phyloP scores from a whole-genome alignment of 306 rosid species.

The Quercus glauca region DNA sequence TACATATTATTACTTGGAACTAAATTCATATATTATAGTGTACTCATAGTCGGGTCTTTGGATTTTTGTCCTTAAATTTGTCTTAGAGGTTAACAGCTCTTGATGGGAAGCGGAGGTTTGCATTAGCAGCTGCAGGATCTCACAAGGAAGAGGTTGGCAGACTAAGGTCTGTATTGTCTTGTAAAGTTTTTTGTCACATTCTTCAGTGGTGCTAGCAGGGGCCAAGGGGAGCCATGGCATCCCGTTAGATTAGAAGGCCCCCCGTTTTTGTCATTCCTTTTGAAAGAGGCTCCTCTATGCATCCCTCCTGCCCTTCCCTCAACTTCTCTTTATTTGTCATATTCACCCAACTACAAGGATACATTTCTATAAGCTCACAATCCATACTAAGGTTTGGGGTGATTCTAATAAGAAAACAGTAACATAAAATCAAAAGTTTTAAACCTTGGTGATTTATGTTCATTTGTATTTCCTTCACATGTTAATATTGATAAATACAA shows the following conservation, averaged over 20 bases:
- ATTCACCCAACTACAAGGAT: too few relatives aligned
- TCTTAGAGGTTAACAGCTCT: conserved; percentile 88
- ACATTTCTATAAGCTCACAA: too few relatives aligned
- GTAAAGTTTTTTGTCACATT: conserved; percentile 19
- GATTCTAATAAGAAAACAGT: not conserved
- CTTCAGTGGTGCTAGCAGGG: conserved; percentile 12
- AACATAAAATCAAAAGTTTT: not conserved
- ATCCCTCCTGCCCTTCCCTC: not conserved
- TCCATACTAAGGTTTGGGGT: not conserved
- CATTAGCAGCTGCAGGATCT: conserved; percentile 90
- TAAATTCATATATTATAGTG: not conserved
- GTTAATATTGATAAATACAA: not conserved
- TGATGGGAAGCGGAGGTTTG: conserved; percentile 95
- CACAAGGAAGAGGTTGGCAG: conserved; percentile 95
- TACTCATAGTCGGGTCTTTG: conserved; percentile 1
- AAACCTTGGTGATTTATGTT: not conserved
- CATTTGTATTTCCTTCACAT: not conserved
- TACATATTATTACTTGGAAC: not conserved
- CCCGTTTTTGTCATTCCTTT: not conserved
- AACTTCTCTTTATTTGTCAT: not conserved
- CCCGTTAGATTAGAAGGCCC: not conserved
- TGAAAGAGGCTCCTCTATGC: not conserved
- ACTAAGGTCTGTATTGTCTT: conserved; percentile 57
- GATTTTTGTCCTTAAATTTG: conserved; percentile 9
- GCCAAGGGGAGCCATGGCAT: conserved; percentile 1